Evolutionary conservation across 2,329 filamentous ascomycete genomes (phyloP), one percentile per base, ranked within the genome.

Genomic region (Aspergillus piperis): DNA sequence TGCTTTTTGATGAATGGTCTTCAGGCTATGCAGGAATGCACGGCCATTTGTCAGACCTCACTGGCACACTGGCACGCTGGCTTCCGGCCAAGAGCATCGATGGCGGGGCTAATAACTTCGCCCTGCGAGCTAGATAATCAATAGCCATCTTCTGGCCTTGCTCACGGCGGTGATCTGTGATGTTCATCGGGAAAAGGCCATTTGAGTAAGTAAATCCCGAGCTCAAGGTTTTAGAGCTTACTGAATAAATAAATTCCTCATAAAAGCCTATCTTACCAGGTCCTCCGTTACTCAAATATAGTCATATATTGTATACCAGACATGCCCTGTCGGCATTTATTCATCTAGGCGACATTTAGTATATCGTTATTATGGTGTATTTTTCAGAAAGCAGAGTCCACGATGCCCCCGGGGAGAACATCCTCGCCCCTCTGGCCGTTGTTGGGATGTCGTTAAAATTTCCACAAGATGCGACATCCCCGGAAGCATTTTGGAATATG

Each of bases 401-500:
- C n/a, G 6, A 7, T 44, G 17, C 7, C 10, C 1, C 5, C 17
- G 17, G 3, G 3, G 54, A 48, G 4, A 41, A 61, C 15, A 23
- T 10, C 7, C 32, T 62, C n/a, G 32, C 53, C 8, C 62, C 69
- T 0, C 56, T 71, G 8, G 69, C 68, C 15, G 54, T 71, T 3
- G 55, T 71, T 8, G 69, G 69, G 2, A 6, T 71, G 2, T 64
- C 66, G 1, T 52, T 66, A 8, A 60, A 64, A 5, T 66, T 70
- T 13, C 67, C 69, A 4, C 42, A 63, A 21, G 62, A 66, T 54
- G 69, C 67, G 1, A 56, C 62, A 1, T 61, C 62, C 1, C 47
- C 67, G 2, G 59, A 68, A 11, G 19, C 44, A 1, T 69, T 71
- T 39, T 70, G 68, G 68, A 49, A 69, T 2, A 61, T 69, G 58